Evolutionary conservation across 805 yeast genomes (phyloP), one percentile per base, ranked within the genome.

Genomic region (Sugiyamaella floridensis): DNA sequence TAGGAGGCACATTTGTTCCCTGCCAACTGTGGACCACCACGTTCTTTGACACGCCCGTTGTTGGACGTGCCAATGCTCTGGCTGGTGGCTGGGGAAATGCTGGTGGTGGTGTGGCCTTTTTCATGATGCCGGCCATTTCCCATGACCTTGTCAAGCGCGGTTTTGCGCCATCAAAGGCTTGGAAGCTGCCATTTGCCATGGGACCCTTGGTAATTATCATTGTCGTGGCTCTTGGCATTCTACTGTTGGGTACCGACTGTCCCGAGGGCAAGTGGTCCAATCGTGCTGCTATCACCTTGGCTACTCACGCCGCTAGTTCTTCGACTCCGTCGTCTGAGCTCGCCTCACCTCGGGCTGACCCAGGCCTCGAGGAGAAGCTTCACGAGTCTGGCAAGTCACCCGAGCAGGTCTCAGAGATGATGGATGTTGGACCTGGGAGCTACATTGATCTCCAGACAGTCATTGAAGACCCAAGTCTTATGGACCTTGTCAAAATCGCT

Each of bases 31-130:
- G 50, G 50, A 47, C 50, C 2, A 47, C 50, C 2, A 14, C 37
- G 4, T 47, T 47, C 32, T 47, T 47, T 40, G 50, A 47, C 40
- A 47, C 50, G 19, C 34, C 45, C 22, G 40, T 47, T 37, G 50
- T 47, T 6, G 50, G 50, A 5, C 50, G 50, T 11, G 50, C 50
- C 2, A 47, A 47, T 40, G 50, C 50, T 10, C 19, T 47, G 16
- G 50, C 50, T 22, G 50, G 50, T 18, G 50, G 50, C 16, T 47
- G 50, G 50, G 50, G 50, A 40, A 47, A 47, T 15, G 32, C 50
- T 18, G 50, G 50, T 2, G 50, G 50, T 15, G 50, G 50, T 20
- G 50, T 47, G 37, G 50, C 50, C 9, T 47, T 40, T 19, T 47
- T 47, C 45, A 47, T 47, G 50, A 47, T 47, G 50, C 50, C 50